phyloP scores from a whole-genome alignment of 2,329 filamentous ascomycete species.

The Colletotrichum viniferum region DNA sequence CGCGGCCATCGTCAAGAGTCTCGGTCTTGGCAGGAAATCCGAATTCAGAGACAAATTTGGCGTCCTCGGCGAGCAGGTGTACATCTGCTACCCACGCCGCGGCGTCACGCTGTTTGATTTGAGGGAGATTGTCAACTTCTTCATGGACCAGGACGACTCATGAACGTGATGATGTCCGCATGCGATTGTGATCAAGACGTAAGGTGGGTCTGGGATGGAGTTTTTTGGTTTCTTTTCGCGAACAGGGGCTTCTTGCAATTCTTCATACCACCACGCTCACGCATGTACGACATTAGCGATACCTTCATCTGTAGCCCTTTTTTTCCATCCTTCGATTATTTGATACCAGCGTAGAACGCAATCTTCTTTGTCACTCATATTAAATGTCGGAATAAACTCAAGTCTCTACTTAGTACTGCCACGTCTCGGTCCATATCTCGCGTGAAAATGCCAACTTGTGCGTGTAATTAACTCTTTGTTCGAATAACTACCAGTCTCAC shows the following conservation, averaged over 20 bases:
- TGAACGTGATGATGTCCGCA: background rate
- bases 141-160: constrained; percentile 66
- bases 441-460: too few species aligned
- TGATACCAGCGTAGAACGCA: constrained; percentile 14
- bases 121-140: constrained; percentile 87
- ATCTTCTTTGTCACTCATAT: background rate
- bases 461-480: too few species aligned
- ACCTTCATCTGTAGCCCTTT: background rate
- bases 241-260: background rate
- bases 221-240: background rate
- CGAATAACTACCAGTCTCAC: background rate
- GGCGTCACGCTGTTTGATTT: constrained; percentile 83
- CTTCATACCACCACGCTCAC: background rate
- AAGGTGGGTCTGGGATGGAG: background rate
- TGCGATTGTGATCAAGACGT: background rate
- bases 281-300: background rate
- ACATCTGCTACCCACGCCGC: constrained; percentile 87
- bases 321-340: background rate
- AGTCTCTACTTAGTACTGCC: background rate
- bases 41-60: constrained; percentile 94
- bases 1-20: constrained; percentile 79
- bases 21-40: constrained; percentile 82
- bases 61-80: constrained; percentile 81
- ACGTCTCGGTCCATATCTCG: too few species aligned
- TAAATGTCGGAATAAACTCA: background rate